These are phyloP conservation scores for Roridomyces roridus DNA, from an alignment of 768 basidiomycete species.

Conservation along the genomic window DNA sequence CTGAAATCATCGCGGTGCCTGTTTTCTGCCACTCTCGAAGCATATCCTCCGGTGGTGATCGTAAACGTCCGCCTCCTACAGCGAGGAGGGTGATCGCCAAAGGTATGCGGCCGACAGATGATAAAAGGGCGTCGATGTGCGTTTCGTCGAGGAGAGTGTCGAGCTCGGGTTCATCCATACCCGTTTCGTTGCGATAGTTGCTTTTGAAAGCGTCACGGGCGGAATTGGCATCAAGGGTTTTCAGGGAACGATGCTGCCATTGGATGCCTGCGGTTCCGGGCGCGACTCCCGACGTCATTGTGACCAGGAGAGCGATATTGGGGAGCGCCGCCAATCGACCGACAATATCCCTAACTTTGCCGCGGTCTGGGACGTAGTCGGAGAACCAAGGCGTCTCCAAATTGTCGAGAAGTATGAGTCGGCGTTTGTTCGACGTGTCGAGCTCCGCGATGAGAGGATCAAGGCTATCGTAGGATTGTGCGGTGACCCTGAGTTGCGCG, in stretches of 20 bases:
- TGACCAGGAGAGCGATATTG: conserved; percentile 37
- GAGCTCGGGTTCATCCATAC: conserved; percentile 25
- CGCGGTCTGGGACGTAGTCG: conserved; percentile 26
- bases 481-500: conserved; percentile 23
- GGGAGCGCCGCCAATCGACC: conserved; percentile 27
- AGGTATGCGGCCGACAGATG: conserved; percentile 35
- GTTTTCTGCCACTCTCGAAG: too few species aligned
- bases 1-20: too few species aligned
- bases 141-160: conserved; percentile 23
- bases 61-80: conserved; percentile 19
- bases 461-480: conserved; percentile 24
- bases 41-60: too few species aligned
- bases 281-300: conserved; percentile 34
- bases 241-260: conserved; percentile 26
- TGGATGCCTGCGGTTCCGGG: conserved; percentile 25
- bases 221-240: conserved; percentile 23
- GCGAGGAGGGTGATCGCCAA: conserved; percentile 42
- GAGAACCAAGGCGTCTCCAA: conserved; percentile 44
- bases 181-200: conserved; percentile 24
- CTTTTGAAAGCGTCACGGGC: conserved; percentile 27
- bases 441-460: conserved; percentile 28
- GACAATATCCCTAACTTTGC: conserved; percentile 31
- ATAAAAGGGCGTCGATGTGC: conserved; percentile 23
- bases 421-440: conserved; percentile 23
- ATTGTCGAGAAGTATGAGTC: conserved; percentile 45